phyloP scores from a whole-genome alignment of 2,329 filamentous ascomycete species.

The Claviceps sp. region DNA sequence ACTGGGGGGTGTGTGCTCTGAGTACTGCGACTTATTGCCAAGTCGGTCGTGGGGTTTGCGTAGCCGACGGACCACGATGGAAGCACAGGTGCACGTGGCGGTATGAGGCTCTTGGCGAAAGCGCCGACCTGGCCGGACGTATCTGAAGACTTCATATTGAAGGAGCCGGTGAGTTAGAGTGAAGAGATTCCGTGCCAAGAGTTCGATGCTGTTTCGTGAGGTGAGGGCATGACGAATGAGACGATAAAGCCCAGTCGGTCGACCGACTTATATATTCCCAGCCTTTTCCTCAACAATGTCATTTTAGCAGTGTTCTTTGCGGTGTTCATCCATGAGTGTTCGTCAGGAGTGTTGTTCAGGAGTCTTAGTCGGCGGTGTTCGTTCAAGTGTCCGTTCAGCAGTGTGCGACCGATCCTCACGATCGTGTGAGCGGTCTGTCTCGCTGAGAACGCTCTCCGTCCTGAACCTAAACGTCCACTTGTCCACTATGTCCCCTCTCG shows the following conservation, averaged over 20 bases:
- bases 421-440: too few species aligned
- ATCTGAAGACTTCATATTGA: too few species aligned
- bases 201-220: neutral
- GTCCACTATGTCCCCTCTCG: too few species aligned
- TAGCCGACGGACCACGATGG: slow-evolving; percentile 47
- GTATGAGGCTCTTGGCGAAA: neutral
- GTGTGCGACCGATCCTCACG: too few species aligned
- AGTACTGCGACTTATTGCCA: slow-evolving; percentile 24
- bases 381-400: too few species aligned
- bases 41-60: slow-evolving; percentile 33
- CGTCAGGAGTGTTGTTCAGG: too few species aligned
- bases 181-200: neutral
- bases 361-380: too few species aligned
- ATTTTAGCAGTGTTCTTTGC: too few species aligned
- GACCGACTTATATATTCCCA: slow-evolving; percentile 3
- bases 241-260: neutral
- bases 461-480: too few species aligned
- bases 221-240: slow-evolving; percentile 5
- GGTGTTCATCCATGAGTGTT: neutral
- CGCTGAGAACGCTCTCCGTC: too few species aligned
- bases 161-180: neutral
- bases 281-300: neutral
- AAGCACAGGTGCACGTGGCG: slow-evolving; percentile 32
- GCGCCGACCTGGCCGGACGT: neutral
- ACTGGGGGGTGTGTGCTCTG: slow-evolving; percentile 25